These are phyloP conservation scores for Eremothecium sinecaudum DNA, from an alignment of 1,139 yeast species.

Conservation along the genomic window DNA sequence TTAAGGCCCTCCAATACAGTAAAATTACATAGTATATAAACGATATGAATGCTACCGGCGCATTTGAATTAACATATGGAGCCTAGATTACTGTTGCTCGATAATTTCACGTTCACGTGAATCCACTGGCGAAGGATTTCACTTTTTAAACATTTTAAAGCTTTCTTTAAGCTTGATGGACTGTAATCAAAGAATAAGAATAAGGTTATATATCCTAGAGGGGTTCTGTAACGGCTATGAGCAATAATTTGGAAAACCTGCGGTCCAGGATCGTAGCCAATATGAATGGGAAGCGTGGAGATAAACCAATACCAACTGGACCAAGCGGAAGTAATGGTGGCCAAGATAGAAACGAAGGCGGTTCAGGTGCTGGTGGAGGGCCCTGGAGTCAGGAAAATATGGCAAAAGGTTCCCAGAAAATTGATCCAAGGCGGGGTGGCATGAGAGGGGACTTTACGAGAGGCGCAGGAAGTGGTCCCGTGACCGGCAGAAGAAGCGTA, in stretches of 20 bases:
- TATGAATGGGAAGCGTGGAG: conserved; percentile 12
- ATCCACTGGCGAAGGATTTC: too few relatives aligned
- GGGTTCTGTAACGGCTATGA: too few relatives aligned
- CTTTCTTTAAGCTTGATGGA: too few relatives aligned
- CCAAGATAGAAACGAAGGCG: background rate
- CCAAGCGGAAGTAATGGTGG: background rate
- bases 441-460: background rate
- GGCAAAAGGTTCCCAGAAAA: background rate
- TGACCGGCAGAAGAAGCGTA: conserved; percentile 2
- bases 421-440: background rate
- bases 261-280: conserved; percentile 26
- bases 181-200: too few relatives aligned
- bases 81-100: too few relatives aligned
- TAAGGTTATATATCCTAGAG: too few relatives aligned
- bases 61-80: too few relatives aligned
- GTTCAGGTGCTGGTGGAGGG: background rate
- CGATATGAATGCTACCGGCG: too few relatives aligned
- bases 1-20: too few relatives aligned
- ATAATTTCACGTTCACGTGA: too few relatives aligned
- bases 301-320: background rate
- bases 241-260: conserved; percentile 20
- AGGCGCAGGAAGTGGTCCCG: background rate
- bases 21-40: too few relatives aligned
- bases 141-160: too few relatives aligned
- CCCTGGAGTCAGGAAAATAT: background rate